These are phyloP conservation scores for Gaeumannomyces tritici DNA, from an alignment of 2,329 filamentous ascomycete genomes.

Conservation along the genomic window DNA sequence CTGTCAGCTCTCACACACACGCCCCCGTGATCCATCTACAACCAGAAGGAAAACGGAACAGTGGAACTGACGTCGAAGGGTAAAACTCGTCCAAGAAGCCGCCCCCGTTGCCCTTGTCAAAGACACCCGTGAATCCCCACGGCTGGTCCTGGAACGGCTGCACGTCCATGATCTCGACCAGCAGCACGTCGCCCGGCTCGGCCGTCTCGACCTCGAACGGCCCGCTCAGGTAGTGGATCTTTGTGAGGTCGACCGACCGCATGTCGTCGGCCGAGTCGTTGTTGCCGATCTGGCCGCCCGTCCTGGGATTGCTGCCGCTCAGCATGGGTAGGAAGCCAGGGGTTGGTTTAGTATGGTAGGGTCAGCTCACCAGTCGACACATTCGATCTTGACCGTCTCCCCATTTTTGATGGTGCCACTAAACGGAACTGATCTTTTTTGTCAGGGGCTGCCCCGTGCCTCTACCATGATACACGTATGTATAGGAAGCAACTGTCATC, in stretches of 20 bases:
- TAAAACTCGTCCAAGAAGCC: constrained; percentile 85
- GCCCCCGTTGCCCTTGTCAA: constrained; percentile 72
- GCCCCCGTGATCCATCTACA: too few species aligned
- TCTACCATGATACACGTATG: too few species aligned
- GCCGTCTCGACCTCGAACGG: constrained; percentile 82
- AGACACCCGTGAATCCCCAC: constrained; percentile 85
- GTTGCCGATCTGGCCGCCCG: constrained; percentile 76
- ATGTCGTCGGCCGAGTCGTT: constrained; percentile 86
- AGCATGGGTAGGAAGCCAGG: too few species aligned
- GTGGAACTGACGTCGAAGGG: constrained; percentile 56
- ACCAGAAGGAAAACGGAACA: too few species aligned
- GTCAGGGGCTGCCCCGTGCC: not conserved
- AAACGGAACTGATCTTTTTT: constrained; percentile 53
- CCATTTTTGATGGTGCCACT: constrained; percentile 65
- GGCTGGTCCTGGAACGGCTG: constrained; percentile 78
- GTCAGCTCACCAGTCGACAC: constrained; percentile 63
- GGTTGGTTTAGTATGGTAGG: too few species aligned
- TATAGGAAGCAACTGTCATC: not conserved
- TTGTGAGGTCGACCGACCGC: constrained; percentile 72
- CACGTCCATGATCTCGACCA: constrained; percentile 88
- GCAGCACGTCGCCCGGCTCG: constrained; percentile 72
- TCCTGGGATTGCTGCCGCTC: constrained; percentile 28
- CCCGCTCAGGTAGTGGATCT: constrained; percentile 79
- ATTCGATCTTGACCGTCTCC: constrained; percentile 90
- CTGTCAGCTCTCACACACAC: too few species aligned